Conservation (phyloP, 2,329 filamentous ascomycete species). For the Fusarium decemcellulare region DNA sequence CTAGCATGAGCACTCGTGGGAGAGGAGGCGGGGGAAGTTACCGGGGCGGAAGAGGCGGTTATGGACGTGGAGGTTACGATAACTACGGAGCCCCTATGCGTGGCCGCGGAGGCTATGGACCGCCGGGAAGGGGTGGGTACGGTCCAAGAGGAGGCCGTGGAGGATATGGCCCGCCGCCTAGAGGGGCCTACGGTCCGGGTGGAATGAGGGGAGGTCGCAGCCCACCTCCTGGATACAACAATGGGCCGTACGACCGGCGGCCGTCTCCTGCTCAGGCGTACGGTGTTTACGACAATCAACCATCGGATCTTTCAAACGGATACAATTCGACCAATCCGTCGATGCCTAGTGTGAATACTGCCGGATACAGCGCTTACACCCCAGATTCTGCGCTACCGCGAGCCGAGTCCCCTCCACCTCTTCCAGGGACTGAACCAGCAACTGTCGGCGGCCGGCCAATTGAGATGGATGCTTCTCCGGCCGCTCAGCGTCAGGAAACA, state of each 20-base stretch:
- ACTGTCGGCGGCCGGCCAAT: conserved; percentile 74
- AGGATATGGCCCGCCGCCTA: conserved; percentile 50
- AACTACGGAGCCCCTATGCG: conserved; percentile 58
- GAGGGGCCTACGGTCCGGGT: conserved; percentile 50
- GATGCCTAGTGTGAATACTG: conserved; percentile 52
- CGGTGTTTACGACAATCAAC: conserved; percentile 55
- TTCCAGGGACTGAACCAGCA: conserved; percentile 61
- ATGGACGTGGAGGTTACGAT: conserved; percentile 66
- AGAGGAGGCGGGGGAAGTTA: conserved; percentile 65
- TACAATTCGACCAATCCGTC: conserved; percentile 51
- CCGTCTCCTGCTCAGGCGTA: conserved; percentile 57
- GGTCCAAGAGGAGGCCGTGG: conserved; percentile 56
- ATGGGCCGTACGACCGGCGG: conserved; percentile 55
- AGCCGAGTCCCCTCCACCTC: conserved; percentile 75
- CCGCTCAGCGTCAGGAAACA: conserved; percentile 57
- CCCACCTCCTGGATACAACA: conserved; percentile 61
- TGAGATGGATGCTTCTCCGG: conserved; percentile 83
- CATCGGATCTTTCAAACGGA: conserved; percentile 50
- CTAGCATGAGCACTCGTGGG: conserved; percentile 66
- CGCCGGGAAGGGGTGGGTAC: conserved; percentile 59
- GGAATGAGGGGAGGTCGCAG: conserved; percentile 51
- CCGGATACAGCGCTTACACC: conserved; percentile 60
- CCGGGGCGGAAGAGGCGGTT: conserved; percentile 62
- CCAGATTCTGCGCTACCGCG: conserved; percentile 65
- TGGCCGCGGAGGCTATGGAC: conserved; percentile 61